A percentile compares a stretch with the other conserved stretches of the same genome.
phyloP scores from a whole-genome alignment of 441 rosid genomes.

The Pelargonium australe region DNA sequence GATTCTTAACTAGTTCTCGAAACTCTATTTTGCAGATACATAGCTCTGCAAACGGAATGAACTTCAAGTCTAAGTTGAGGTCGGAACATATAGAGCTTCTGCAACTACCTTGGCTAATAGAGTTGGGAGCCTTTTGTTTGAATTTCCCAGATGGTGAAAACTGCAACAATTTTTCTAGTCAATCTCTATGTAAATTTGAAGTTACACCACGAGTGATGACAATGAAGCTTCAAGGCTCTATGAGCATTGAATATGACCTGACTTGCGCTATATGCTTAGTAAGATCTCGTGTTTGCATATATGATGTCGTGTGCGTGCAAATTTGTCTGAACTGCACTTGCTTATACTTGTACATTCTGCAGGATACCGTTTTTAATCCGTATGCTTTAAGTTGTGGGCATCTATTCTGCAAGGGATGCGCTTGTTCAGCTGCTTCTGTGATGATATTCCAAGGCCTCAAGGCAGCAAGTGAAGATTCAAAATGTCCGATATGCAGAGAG shows the following conservation, averaged over 20 bases:
- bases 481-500: constrained; percentile 89
- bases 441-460: constrained; percentile 62
- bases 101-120: constrained; percentile 90
- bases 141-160: constrained; percentile 46
- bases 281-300: constrained; percentile 13
- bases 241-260: constrained; percentile 56
- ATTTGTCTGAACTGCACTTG: background rate
- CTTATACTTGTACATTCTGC: constrained; percentile 14
- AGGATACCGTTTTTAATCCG: constrained; percentile 81
- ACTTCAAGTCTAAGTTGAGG: constrained; percentile 69
- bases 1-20: constrained; percentile 8
- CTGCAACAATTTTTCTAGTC: constrained; percentile 35
- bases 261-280: constrained; percentile 85
- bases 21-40: constrained; percentile 46
- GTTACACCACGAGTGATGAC: constrained; percentile 45
- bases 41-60: constrained; percentile 68
- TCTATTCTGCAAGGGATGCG: constrained; percentile 80
- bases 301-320: background rate
- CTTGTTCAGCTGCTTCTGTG: constrained; percentile 81
- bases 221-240: constrained; percentile 51
- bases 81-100: constrained; percentile 75
- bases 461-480: constrained; percentile 49
- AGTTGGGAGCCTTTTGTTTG: constrained; percentile 78
- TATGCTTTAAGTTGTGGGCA: constrained; percentile 83
- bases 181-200: constrained; percentile 49